Evolutionary conservation across 805 yeast species (phyloP).

Genomic region (Hanseniaspora pseudoguilliermondii): DNA sequence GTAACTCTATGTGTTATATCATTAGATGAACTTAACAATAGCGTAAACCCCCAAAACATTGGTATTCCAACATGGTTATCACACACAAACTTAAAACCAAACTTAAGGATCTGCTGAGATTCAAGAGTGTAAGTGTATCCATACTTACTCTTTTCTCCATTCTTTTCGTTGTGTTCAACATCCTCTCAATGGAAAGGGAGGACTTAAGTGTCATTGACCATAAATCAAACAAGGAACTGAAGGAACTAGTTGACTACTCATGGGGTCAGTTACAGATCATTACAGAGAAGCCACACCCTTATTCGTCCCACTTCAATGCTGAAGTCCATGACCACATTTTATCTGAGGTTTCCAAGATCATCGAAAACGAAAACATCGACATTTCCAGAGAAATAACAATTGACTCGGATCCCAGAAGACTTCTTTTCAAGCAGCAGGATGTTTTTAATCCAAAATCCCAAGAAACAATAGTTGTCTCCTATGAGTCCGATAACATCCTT

Average conservation of each 20-base stretch:
- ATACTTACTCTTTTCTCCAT: slow-evolving; percentile 40
- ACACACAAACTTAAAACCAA: not conserved
- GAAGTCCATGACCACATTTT: slow-evolving; percentile 56
- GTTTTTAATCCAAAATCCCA: slow-evolving; percentile 33
- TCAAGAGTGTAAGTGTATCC: slow-evolving; percentile 59
- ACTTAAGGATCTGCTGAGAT: slow-evolving; percentile 20
- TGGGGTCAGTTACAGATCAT: slow-evolving; percentile 68
- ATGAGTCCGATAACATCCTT: slow-evolving; percentile 68
- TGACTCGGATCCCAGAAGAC: slow-evolving; percentile 28
- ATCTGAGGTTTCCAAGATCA: slow-evolving; percentile 30
- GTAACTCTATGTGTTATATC: no score
- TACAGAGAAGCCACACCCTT: slow-evolving; percentile 61
- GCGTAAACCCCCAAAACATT: not conserved
- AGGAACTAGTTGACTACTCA: slow-evolving; percentile 25
- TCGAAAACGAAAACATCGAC: slow-evolving; percentile 24
- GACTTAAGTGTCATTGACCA: not conserved
- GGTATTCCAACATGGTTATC: not conserved
- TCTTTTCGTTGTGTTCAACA: slow-evolving; percentile 30
- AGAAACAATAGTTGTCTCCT: slow-evolving; percentile 47
- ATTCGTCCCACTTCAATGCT: slow-evolving; percentile 64
- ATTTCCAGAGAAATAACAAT: slow-evolving; percentile 17
- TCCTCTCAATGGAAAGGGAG: slow-evolving; percentile 17
- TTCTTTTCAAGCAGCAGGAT: slow-evolving; percentile 39
- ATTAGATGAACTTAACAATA: no score
- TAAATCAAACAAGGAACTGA: not conserved